Conservation (phyloP, 1,284 basidiomycete species). For the Heterobasidion irregulare region DNA sequence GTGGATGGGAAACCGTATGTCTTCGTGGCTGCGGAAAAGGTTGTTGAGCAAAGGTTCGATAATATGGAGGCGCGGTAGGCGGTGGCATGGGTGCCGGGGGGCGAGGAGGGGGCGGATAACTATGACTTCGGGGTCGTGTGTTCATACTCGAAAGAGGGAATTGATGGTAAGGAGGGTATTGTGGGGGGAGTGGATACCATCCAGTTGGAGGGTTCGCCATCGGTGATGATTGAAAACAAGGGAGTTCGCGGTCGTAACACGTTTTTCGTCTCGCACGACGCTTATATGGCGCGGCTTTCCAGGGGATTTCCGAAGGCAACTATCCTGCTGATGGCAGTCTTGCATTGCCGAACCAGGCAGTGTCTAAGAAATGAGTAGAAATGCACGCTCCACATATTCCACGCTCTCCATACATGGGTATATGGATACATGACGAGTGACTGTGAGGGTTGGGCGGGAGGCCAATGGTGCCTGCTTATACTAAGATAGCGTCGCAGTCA, state of each 20-base stretch:
- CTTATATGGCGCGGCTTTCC: background rate
- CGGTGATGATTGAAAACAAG: background rate
- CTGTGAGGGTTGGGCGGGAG: no score
- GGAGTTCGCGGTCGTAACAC: background rate
- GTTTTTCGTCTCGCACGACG: background rate
- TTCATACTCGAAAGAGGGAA: background rate
- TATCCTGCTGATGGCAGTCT: background rate
- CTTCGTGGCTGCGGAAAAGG: background rate
- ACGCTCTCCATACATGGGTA: no score
- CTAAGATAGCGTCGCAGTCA: no score
- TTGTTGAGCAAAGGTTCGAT: background rate
- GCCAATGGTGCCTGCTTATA: no score
- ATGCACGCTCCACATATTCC: no score
- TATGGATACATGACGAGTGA: no score
- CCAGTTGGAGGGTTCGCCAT: background rate
- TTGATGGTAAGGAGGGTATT: background rate
- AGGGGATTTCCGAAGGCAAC: background rate
- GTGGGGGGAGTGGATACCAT: background rate
- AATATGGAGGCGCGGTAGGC: background rate
- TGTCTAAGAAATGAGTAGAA: no score
- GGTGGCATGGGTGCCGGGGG: background rate
- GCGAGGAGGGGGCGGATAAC: background rate
- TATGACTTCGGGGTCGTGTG: background rate
- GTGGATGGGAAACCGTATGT: background rate
- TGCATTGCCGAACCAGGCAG: no score